phyloP scores from a whole-genome alignment of 805 yeast species.

The Danielozyma ontarioensis region DNA sequence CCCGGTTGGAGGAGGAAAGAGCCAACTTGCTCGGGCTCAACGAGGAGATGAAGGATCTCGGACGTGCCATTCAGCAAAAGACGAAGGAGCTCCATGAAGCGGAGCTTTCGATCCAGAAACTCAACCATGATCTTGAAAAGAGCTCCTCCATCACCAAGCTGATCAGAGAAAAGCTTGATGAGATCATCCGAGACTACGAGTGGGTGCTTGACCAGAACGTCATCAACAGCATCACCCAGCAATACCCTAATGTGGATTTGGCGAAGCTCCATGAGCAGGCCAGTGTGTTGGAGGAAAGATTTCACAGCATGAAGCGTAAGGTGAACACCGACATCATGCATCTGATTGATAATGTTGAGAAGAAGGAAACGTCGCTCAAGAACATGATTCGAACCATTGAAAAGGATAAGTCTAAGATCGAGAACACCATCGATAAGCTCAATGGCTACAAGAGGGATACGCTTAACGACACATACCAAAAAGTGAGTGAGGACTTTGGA shows the following conservation, averaged over 20 bases:
- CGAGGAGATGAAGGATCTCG: constrained; percentile 68
- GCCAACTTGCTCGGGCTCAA: constrained; percentile 60
- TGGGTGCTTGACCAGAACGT: constrained; percentile 72
- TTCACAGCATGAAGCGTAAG: constrained; percentile 67
- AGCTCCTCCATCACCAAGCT: constrained; percentile 31
- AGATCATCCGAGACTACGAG: constrained; percentile 49
- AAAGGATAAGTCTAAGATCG: constrained; percentile 83
- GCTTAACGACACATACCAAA: constrained; percentile 75
- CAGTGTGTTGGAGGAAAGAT: constrained; percentile 50
- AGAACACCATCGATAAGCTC: constrained; percentile 76
- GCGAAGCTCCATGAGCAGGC: constrained; percentile 58
- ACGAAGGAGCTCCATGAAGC: constrained; percentile 40
- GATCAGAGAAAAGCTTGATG: constrained; percentile 36
- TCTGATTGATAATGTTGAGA: constrained; percentile 87
- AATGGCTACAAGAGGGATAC: constrained; percentile 84
- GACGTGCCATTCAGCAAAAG: constrained; percentile 38
- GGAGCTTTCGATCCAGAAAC: constrained; percentile 48
- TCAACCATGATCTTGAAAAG: constrained; percentile 52
- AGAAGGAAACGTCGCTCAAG: constrained; percentile 71
- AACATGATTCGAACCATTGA: constrained; percentile 83
- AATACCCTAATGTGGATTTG: constrained; percentile 59
- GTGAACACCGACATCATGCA: constrained; percentile 85
- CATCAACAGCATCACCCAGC: constrained; percentile 51
- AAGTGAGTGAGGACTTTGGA: constrained; percentile 88
- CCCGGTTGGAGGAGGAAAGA: constrained; percentile 48